Conservation (phyloP, 1,284 basidiomycete species). For the Leucoagaricus sp. region DNA sequence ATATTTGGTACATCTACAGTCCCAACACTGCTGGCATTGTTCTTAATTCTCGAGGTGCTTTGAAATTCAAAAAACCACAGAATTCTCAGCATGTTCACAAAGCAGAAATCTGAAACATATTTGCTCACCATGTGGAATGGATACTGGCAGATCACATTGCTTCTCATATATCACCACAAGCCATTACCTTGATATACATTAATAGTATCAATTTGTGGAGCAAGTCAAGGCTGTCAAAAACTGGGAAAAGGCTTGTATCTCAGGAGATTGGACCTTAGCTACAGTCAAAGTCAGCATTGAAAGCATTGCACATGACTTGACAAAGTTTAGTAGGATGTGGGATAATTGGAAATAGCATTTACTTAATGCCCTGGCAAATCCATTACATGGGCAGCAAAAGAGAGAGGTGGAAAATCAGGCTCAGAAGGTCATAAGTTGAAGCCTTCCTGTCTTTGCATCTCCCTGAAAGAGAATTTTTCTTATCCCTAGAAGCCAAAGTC, state of each 20-base stretch:
- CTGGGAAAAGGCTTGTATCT: no score
- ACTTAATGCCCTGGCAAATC: constrained; percentile 15
- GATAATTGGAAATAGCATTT: constrained; percentile 31
- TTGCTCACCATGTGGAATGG: constrained; percentile 55
- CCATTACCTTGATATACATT: constrained; percentile 39
- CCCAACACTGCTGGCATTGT: constrained; percentile 14
- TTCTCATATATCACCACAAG: constrained; percentile 16
- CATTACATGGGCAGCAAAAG: constrained; percentile 10
- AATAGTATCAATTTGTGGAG: constrained; percentile 47
- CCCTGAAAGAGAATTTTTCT: neutral
- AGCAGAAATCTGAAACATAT: constrained; percentile 43
- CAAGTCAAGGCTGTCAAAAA: constrained; percentile 29
- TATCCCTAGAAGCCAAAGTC: neutral
- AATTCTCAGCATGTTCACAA: constrained; percentile 43
- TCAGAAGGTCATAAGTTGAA: constrained; percentile 15
- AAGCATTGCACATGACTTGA: constrained; percentile 22
- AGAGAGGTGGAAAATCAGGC: neutral
- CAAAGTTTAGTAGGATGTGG: constrained; percentile 28
- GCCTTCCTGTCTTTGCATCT: neutral
- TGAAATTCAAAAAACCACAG: constrained; percentile 23
- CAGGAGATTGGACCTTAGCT: no score
- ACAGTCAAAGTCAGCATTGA: no score
- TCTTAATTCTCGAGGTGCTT: constrained; percentile 2
- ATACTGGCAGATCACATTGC: constrained; percentile 44
- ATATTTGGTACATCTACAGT: constrained; percentile 37